Evolutionary conservation across 140 eudicot genomes (phyloP).

Genomic region (Anethum foeniculum): DNA sequence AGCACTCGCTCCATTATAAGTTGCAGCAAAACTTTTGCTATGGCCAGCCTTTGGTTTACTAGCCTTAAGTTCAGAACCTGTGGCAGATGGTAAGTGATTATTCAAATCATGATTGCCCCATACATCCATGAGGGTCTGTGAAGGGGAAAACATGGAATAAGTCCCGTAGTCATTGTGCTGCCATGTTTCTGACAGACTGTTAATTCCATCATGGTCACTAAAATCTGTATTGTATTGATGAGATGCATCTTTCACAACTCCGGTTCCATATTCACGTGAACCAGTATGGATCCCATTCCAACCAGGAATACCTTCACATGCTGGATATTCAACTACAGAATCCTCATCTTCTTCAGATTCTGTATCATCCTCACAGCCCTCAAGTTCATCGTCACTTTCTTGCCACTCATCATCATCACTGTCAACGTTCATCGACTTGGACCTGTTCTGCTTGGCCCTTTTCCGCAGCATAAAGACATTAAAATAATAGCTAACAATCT

Average conservation of each 20-base stretch:
- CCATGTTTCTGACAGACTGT: constrained; percentile 3
- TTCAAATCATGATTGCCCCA: constrained; percentile 20
- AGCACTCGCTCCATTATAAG: constrained; percentile 3
- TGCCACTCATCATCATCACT: constrained; percentile 69
- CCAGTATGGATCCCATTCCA: constrained; percentile 18
- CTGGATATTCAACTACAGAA: constrained; percentile 25
- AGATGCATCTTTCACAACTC: constrained; percentile 5
- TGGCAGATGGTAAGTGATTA: constrained; percentile 30
- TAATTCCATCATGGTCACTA: background rate
- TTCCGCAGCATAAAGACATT: constrained; percentile 62
- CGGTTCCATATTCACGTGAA: constrained; percentile 10
- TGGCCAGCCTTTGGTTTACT: constrained; percentile 13
- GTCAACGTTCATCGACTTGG: constrained; percentile 38
- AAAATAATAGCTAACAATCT: constrained; percentile 59
- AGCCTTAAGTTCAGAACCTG: constrained; percentile 14
- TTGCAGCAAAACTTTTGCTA: constrained; percentile 18
- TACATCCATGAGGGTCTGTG: constrained; percentile 17
- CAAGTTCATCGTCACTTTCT: constrained; percentile 21
- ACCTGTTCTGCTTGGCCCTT: constrained; percentile 62
- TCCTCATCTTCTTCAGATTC: constrained; percentile 42
- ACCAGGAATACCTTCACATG: constrained; percentile 4
- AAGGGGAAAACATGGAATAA: constrained; percentile 3
- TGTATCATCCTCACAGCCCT: constrained; percentile 19
- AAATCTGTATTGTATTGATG: constrained; percentile 5
- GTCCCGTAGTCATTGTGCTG: background rate